Percentiles rank a stretch among this genome's conserved stretches.
Conservation (phyloP, 148 eudicot species). For the Agrostemma githago region DNA sequence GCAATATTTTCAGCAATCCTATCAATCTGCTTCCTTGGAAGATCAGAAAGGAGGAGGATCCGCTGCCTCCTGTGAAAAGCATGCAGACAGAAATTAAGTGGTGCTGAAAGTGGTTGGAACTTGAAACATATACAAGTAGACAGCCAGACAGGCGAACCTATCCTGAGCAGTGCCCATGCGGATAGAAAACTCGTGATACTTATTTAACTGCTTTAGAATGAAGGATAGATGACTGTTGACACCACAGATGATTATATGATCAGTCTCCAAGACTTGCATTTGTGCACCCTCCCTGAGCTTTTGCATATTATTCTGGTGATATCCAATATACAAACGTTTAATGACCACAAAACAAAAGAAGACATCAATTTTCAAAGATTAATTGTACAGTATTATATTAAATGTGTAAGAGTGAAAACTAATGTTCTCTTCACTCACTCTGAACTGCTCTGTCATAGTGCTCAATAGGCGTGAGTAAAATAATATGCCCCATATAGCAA, state of each 20-base stretch:
- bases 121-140: background rate
- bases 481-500: slow-evolving; percentile 98
- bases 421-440: slow-evolving; percentile 49
- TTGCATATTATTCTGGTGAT: slow-evolving; percentile 83
- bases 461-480: slow-evolving; percentile 91
- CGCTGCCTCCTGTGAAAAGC: slow-evolving; percentile 65
- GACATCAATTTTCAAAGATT: slow-evolving; percentile 18
- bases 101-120: slow-evolving; percentile 1
- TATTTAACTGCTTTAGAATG: slow-evolving; percentile 80
- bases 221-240: slow-evolving; percentile 76
- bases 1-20: slow-evolving; percentile 61
- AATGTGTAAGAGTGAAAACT: slow-evolving; percentile 7
- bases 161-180: slow-evolving; percentile 84
- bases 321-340: background rate
- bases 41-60: slow-evolving; percentile 83
- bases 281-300: slow-evolving; percentile 93
- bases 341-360: slow-evolving; percentile 18
- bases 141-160: slow-evolving; percentile 45
- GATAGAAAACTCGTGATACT: slow-evolving; percentile 84
- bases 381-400: slow-evolving; percentile 8
- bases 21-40: slow-evolving; percentile 86
- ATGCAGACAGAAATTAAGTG: slow-evolving; percentile 11
- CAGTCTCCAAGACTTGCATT: slow-evolving; percentile 85
- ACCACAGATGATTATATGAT: slow-evolving; percentile 95
- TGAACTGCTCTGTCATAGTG: slow-evolving; percentile 97